These are phyloP conservation scores for Mortierella sp. DNA, from an alignment of 371 early-diverging fungal genomes.

Conservation along the genomic window DNA sequence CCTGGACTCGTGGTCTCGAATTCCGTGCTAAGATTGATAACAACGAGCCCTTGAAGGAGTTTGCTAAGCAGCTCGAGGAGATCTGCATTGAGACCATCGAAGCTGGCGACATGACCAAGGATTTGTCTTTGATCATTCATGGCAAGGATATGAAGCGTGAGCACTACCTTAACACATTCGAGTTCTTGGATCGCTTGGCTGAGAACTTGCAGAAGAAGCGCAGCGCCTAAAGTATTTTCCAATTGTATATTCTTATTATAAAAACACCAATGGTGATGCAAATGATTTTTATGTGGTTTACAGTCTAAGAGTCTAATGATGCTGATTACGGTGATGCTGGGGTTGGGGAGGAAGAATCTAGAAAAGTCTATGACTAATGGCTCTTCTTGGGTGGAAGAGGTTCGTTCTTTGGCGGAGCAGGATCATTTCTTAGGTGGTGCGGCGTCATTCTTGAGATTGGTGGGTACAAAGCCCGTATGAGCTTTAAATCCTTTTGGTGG, in stretches of 20 bases:
- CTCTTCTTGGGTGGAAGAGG: neutral
- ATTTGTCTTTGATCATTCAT: conserved; percentile 91
- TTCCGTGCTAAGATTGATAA: conserved; percentile 93
- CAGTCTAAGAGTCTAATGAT: neutral
- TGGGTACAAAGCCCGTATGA: conserved; percentile 29
- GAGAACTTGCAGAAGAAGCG: conserved; percentile 66
- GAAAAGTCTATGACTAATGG: neutral
- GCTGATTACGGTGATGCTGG: too few relatives aligned
- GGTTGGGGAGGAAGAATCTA: too few relatives aligned
- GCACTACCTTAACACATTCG: conserved; percentile 82
- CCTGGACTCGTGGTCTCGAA: conserved; percentile 94
- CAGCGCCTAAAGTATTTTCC: conserved; percentile 7
- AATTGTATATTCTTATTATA: neutral
- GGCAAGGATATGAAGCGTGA: conserved; percentile 78
- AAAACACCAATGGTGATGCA: neutral
- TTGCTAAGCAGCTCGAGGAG: conserved; percentile 79
- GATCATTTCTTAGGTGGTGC: neutral
- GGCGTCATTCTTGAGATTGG: too few relatives aligned
- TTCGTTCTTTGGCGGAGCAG: too few relatives aligned
- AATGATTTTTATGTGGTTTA: neutral
- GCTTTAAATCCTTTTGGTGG: conserved; percentile 38
- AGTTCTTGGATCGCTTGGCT: conserved; percentile 81
- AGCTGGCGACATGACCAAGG: conserved; percentile 93
- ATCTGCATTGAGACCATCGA: conserved; percentile 90
- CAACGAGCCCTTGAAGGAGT: conserved; percentile 75